A percentile compares a stretch with the other conserved stretches of the same genome.
phyloP scores from a whole-genome alignment of 164 flowering plant genomes.

The Magnolia officinalis region DNA sequence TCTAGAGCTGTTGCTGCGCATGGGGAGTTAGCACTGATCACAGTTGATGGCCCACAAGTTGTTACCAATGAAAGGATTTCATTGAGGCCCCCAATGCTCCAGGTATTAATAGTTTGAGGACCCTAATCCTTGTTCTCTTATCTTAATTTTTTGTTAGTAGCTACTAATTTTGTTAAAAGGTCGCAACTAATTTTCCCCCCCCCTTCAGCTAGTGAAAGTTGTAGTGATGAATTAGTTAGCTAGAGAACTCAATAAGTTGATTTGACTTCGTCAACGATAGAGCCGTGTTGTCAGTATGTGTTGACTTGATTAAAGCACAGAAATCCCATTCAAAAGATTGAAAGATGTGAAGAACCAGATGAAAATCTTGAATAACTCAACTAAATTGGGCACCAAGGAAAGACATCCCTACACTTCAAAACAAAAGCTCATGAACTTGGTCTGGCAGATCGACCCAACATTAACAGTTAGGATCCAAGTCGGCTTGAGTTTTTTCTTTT shows the following conservation, averaged over 20 bases:
- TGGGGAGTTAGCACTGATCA: slow-evolving; percentile 89
- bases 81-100: slow-evolving; percentile 94
- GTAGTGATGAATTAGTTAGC: neutral
- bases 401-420: too few species aligned
- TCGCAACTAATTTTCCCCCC: neutral
- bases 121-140: neutral
- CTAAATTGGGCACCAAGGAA: too few species aligned
- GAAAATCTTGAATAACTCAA: too few species aligned
- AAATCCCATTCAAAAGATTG: neutral
- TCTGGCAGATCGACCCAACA: too few species aligned
- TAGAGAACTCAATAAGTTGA: neutral
- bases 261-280: neutral
- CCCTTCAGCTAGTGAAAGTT: neutral
- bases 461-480: too few species aligned
- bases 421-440: too few species aligned
- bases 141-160: neutral
- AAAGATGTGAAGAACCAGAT: too few species aligned
- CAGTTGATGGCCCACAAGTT: slow-evolving; percentile 74
- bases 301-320: neutral
- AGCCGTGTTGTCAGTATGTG: neutral
- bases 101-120: slow-evolving; percentile 38
- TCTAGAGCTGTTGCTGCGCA: slow-evolving; percentile 86
- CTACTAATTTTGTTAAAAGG: too few species aligned
- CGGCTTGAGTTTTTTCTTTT: too few species aligned
- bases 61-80: slow-evolving; percentile 62